Evolutionary conservation across 2,329 filamentous ascomycete species (phyloP), one percentile per base, ranked within the genome.

Genomic region (Cladosporium sp.): DNA sequence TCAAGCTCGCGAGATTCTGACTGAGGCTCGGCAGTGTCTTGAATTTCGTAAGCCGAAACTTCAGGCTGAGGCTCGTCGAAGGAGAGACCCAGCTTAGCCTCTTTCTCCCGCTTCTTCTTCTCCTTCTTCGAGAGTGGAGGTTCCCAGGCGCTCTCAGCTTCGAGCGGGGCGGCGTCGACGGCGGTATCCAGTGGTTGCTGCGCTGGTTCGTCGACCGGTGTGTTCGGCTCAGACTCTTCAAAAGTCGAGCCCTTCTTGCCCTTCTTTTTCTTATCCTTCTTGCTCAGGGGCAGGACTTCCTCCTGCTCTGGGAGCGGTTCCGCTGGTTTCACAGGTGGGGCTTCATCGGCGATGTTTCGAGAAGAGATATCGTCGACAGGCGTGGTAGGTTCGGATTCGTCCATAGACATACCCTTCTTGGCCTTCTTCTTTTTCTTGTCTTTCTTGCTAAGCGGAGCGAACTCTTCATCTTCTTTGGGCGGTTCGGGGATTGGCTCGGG

Each of bases 221-320:
- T 33, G 13, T 7, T 18, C 1, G 45, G 45, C 27, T 48, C 45
- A 9, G 45, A 40, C 25, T 48, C 45, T 13, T 48, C 36, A 3
- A 48, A 40, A 16, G 64, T 63, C 25, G 25, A 22, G 13, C 66
- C 68, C 60, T 75, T 76, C 29, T 76, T 71, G 11, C 68, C 64
- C 62, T 71, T 74, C 62, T 73, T 71, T 53, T 77, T 73, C 61
- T 48, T 48, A 16, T 48, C 72, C 60, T 76, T 76, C 56, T 72
- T 75, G 59, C 66, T 75, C 40, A 71, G 54, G 46, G 68, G 72
- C 11, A 56, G 51, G n/a, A 36, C 25, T 38, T 42, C 38, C 22
- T 42, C 40, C 7, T 36, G 3, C 15, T 35, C 32, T 7, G 8
- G n/a, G 13, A n/a, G 32, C 15, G 32, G n/a, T 16, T 35, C 32